A percentile compares a stretch with the other conserved stretches of the same genome.
Conservation (phyloP, 169 alveolate genomes). For the Plasmodium chabaudi region DNA sequence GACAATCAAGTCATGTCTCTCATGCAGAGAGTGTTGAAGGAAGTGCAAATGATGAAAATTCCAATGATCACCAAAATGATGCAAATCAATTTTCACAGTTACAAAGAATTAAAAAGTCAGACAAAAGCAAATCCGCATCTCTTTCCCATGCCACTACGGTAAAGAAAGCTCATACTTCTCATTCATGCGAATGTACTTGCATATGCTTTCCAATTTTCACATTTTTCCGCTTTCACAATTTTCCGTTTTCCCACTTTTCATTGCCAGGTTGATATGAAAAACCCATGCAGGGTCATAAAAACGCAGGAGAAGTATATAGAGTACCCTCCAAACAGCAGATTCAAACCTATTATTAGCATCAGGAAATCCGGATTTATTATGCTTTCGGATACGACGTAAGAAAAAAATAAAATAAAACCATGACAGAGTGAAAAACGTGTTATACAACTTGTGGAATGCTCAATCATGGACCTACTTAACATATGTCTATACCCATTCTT, state of each 20-base stretch:
- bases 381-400: conserved; percentile 84
- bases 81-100: conserved; percentile 43
- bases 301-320: conserved; percentile 90
- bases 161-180: too few species aligned
- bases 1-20: conserved; percentile 85
- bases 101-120: conserved; percentile 76
- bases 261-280: conserved; percentile 80
- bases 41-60: conserved; percentile 67
- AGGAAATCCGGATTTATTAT: conserved; percentile 90
- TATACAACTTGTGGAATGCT: background rate
- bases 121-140: conserved; percentile 78
- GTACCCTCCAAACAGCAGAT: conserved; percentile 84
- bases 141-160: too few species aligned
- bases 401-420: background rate
- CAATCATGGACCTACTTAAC: background rate
- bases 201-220: too few species aligned
- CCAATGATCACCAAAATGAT: conserved; percentile 82
- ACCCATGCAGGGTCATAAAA: conserved; percentile 94
- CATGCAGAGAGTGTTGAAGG: conserved; percentile 79
- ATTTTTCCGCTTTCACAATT: conserved; percentile 66
- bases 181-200: too few species aligned
- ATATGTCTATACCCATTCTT: background rate
- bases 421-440: background rate
- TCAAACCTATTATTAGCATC: conserved; percentile 89
- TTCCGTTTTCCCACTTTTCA: conserved; percentile 73